Conservation (phyloP, 2,329 filamentous ascomycete species). For the Pyricularia sp. region DNA sequence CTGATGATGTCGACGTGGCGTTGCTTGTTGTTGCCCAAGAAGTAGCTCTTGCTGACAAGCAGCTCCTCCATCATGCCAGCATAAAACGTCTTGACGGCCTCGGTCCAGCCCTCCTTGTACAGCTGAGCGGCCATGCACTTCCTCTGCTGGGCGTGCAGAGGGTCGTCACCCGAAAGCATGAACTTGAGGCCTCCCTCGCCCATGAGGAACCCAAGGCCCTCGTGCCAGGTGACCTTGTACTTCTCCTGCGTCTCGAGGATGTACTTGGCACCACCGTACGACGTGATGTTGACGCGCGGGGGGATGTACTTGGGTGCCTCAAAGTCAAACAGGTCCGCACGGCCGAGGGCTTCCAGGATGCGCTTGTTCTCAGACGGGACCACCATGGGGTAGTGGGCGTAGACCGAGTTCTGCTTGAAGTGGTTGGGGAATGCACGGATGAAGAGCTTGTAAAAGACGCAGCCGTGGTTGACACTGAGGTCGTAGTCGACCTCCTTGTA, state of each 20-base stretch:
- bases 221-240: slow-evolving; percentile 58
- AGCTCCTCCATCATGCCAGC: slow-evolving; percentile 51
- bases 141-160: slow-evolving; percentile 38
- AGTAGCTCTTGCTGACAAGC: slow-evolving; percentile 55
- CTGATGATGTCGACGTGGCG: slow-evolving; percentile 64
- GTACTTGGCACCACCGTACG: slow-evolving; percentile 51
- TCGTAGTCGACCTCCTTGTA: slow-evolving; percentile 68
- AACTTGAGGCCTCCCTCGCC: slow-evolving; percentile 42
- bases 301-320: slow-evolving; percentile 45
- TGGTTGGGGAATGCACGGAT: slow-evolving; percentile 71
- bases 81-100: slow-evolving; percentile 58
- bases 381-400: slow-evolving; percentile 68
- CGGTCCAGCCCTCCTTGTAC: slow-evolving; percentile 51
- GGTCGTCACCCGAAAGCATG: slow-evolving; percentile 44
- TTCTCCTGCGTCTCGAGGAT: slow-evolving; percentile 50
- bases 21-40: slow-evolving; percentile 37
- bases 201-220: slow-evolving; percentile 54
- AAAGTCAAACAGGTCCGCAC: slow-evolving; percentile 62
- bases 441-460: slow-evolving; percentile 78
- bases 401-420: slow-evolving; percentile 69
- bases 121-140: slow-evolving; percentile 47
- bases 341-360: slow-evolving; percentile 59
- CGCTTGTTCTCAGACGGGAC: slow-evolving; percentile 63
- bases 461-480: slow-evolving; percentile 65
- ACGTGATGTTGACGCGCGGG: slow-evolving; percentile 45